These are phyloP conservation scores for Ascobolus immersus DNA, from an alignment of 495 filamentous ascomycete genomes.

Conservation along the genomic window DNA sequence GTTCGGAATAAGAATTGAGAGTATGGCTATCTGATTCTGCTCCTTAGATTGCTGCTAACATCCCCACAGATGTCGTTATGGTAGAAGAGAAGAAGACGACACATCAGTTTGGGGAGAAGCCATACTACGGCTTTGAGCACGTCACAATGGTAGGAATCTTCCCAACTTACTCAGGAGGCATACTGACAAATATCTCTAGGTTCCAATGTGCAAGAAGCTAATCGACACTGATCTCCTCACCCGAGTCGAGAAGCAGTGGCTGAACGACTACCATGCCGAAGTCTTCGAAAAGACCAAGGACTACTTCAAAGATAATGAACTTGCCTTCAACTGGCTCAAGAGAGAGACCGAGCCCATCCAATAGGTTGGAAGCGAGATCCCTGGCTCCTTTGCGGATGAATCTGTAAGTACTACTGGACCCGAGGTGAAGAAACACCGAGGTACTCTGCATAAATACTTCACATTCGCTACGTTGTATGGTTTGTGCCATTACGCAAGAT, in stretches of 20 bases:
- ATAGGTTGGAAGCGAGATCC: constrained; percentile 2
- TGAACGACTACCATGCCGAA: constrained; percentile 65
- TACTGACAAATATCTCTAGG: constrained; percentile 4
- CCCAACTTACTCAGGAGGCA: background rate
- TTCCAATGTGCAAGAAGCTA: constrained; percentile 67
- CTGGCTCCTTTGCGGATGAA: too few relatives aligned
- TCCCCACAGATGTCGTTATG: constrained; percentile 42
- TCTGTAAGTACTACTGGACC: too few relatives aligned
- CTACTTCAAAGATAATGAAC: constrained; percentile 48
- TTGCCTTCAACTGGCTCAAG: constrained; percentile 55
- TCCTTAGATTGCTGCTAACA: constrained; percentile 8
- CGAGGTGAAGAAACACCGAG: too few relatives aligned
- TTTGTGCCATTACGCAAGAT: too few relatives aligned
- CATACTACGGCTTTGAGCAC: constrained; percentile 85
- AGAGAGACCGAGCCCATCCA: constrained; percentile 45
- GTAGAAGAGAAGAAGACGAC: constrained; percentile 65
- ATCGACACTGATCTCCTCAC: constrained; percentile 54
- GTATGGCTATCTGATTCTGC: constrained; percentile 21
- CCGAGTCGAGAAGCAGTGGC: constrained; percentile 53
- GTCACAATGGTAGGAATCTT: constrained; percentile 52
- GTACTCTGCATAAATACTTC: too few relatives aligned
- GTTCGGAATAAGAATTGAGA: constrained; percentile 97
- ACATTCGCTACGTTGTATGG: too few relatives aligned
- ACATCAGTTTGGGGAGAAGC: constrained; percentile 73
- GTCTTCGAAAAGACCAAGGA: constrained; percentile 57